Evolutionary conservation across 257 asterid genomes (phyloP).

Genomic region (Phtheirospermum japonicum): DNA sequence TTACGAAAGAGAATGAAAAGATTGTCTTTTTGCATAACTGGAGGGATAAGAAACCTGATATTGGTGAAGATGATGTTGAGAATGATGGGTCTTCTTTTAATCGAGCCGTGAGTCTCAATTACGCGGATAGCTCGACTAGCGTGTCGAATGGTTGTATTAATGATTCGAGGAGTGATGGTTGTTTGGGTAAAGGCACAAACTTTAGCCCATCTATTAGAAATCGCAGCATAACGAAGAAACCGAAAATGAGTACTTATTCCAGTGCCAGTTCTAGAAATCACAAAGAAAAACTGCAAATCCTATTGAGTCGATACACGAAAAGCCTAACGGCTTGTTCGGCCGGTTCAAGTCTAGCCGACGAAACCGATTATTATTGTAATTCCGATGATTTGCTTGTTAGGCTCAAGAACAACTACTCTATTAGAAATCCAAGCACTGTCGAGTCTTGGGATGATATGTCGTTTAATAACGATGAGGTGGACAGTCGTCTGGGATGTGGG

Average conservation of each 20-base stretch:
- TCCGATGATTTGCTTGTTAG: slow-evolving; percentile 57
- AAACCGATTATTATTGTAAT: slow-evolving; percentile 53
- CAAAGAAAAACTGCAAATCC: slow-evolving; percentile 39
- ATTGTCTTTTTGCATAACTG: slow-evolving; percentile 67
- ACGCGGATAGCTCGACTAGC: slow-evolving; percentile 52
- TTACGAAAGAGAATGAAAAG: slow-evolving; percentile 39
- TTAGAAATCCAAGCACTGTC: slow-evolving; percentile 49
- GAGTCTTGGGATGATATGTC: slow-evolving; percentile 82
- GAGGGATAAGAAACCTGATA: slow-evolving; percentile 64
- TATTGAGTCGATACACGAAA: slow-evolving; percentile 38
- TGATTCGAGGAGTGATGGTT: slow-evolving; percentile 67
- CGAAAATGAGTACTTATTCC: slow-evolving; percentile 38
- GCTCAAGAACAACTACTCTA: slow-evolving; percentile 40
- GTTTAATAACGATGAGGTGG: slow-evolving; percentile 60
- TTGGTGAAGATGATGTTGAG: slow-evolving; percentile 38
- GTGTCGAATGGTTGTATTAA: slow-evolving; percentile 37
- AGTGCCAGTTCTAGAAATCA: slow-evolving; percentile 34
- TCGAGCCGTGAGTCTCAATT: slow-evolving; percentile 2
- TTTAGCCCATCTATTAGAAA: slow-evolving; percentile 52
- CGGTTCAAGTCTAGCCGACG: slow-evolving; percentile 42
- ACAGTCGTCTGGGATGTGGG: slow-evolving; percentile 72
- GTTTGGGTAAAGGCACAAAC: slow-evolving; percentile 42
- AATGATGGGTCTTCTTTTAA: slow-evolving; percentile 33
- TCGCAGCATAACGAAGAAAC: slow-evolving; percentile 43
- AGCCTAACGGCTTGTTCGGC: slow-evolving; percentile 31